Evolutionary conservation across 257 asterid genomes (phyloP), one percentile per base, ranked within the genome.

Genomic region (Fraxinus excelsior): DNA sequence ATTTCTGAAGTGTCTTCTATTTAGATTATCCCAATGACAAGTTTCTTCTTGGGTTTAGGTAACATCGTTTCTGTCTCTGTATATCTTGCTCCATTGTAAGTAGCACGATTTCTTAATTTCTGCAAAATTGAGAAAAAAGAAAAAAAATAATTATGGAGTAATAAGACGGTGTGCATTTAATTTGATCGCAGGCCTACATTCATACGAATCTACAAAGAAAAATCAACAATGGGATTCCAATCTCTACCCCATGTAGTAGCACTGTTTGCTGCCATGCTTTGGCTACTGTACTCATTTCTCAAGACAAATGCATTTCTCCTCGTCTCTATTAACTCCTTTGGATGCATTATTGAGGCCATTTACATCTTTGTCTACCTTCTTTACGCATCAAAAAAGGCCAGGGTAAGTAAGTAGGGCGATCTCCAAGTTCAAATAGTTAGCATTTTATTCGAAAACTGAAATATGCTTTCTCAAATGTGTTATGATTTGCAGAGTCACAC

Each of bases 31-130:
- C 51, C 62, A 65, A 67, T 21, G 46, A 76, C 37, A 19, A 19
- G n/a, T 72, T 72, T 51, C 16, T 73, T 37, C 67, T 26, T 64
- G 67, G 62, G 29, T 79, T 77, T 89, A 94, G 99, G 98, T 34
- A 95, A 93, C 86, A 42, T 93, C 21, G 80, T 91, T 4, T 95
- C 99, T 19, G 12, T 91, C 67, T 76, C 83, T 8, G 97, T 93
- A 60, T 93, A 79, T 87, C 78, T 93, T 46, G 91, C 98, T 67
- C 99, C 98, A 7, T 0, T 86, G 99, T 93, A 91, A 93, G 97
- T 87, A 67, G 18, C 58, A 7, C 13, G 16, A 12, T 42, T 42
- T 12, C 9, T 56, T 49, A 14, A 56, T 5, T 35, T 51, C 62
- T 28, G 23, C 46, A 21, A n/a, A 32, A 38, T 66, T 21, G 11